phyloP scores from a whole-genome alignment of 306 rosid genomes.

The Canavalia gladiata region DNA sequence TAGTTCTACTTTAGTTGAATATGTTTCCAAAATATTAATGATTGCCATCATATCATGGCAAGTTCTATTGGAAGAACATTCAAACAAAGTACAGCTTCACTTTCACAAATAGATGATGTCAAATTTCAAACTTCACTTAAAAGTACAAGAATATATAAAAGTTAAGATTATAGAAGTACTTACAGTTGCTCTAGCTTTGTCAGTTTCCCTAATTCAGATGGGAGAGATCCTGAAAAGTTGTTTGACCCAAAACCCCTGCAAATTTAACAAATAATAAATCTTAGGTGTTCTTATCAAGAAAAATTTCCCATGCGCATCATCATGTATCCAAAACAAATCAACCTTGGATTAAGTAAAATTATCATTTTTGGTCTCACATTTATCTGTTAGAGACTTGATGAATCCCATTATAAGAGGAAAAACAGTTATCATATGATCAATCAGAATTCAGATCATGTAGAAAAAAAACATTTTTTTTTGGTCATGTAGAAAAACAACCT shows the following conservation, averaged over 20 bases:
- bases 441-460: not conserved
- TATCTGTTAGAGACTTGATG: not conserved
- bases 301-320: not conserved
- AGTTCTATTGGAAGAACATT: not conserved
- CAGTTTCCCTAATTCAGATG: slow-evolving; percentile 76
- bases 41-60: slow-evolving; percentile 4
- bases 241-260: slow-evolving; percentile 64
- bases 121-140: not conserved
- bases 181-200: slow-evolving; percentile 64
- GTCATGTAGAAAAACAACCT: too few species aligned
- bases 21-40: slow-evolving; percentile 19
- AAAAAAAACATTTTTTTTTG: too few species aligned
- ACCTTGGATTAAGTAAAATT: not conserved
- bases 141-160: not conserved
- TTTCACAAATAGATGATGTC: not conserved
- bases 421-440: not conserved
- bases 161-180: slow-evolving; percentile 42
- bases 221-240: slow-evolving; percentile 81
- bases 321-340: slow-evolving; percentile 4
- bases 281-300: not conserved
- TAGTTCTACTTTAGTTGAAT: not conserved
- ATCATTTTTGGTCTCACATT: not conserved
- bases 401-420: not conserved
- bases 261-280: slow-evolving; percentile 33
- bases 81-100: not conserved